Base-by-base conservation (phyloP, 2,329 filamentous ascomycete species). In the Fusarium equiseti region DNA sequence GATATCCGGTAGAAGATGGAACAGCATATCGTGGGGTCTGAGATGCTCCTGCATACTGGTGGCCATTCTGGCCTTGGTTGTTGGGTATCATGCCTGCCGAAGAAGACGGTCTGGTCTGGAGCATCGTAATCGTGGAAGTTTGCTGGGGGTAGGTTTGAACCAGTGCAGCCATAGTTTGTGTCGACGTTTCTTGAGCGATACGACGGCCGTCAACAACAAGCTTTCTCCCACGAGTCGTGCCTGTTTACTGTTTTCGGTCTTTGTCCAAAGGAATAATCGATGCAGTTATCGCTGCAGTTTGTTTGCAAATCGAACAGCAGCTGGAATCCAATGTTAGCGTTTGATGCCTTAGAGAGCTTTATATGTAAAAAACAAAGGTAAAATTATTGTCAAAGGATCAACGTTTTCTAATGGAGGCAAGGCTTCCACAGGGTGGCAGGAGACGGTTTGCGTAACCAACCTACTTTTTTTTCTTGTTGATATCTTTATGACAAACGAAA, bases 111-210 rank as follows among this genome's bases (percentile, higher is more conserved):
- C 91, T 89, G 75, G 90, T 88, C 80, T 94, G 92, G 77, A 95
- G 89, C 87, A 94, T 91, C 71, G 90, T 90, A 76, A 90, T 87
- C 73, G 91, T 90, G 81, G 87, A 86, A 77, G 90, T 89, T 82
- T 93, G 91, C 83, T 93, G 91, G 77, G 92, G 89, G 79, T 92
- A 92, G 68, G 91, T 89, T 83, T 95, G 93, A 78, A 95, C 91
- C 85, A 95, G 86, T 81, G 92, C 92, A 85, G 92, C 92, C 93
- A 96, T 95, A 80, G 79, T 91, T 85, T 63, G 64, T 60, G 61
- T 61, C 27, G 46, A 49, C 26, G 50, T 68, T 55, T 48, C 44
- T 50, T 20, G 52, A 63, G 44, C 43, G 43, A 27, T 59, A 22
- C 24, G 59, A 54, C 45, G 43, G 43, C 72, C 63, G 66, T 66